Conservation (phyloP, 495 filamentous ascomycete species). For the Viridothelium virens region DNA sequence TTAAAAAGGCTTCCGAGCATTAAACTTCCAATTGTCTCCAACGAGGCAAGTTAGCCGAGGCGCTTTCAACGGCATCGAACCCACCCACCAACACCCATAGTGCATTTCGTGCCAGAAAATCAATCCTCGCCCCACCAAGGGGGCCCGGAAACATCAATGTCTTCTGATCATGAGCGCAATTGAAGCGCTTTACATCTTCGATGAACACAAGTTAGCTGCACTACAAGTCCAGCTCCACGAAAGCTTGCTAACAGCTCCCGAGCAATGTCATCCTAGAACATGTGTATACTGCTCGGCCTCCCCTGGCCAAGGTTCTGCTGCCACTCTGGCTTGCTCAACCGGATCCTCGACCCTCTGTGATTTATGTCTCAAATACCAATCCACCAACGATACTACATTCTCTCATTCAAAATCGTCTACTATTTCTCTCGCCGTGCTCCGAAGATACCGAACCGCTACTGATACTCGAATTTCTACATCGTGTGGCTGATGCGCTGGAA, state of each 20-base stretch:
- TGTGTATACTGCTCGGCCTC: slow-evolving; percentile 64
- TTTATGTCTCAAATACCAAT: slow-evolving; percentile 70
- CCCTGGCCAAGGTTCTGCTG: slow-evolving; percentile 66
- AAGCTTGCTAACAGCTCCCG: slow-evolving; percentile 16
- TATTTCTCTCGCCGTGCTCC: slow-evolving; percentile 77
- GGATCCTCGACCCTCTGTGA: slow-evolving; percentile 71
- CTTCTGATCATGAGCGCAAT: slow-evolving; percentile 52
- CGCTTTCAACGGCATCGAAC: not conserved
- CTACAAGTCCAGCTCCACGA: slow-evolving; percentile 3
- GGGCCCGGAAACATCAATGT: not conserved
- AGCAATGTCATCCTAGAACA: slow-evolving; percentile 61
- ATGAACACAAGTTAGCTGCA: slow-evolving; percentile 72
- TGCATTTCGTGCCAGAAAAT: not conserved
- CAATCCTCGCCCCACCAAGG: not conserved
- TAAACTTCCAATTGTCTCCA: too few species aligned
- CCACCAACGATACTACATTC: slow-evolving; percentile 90
- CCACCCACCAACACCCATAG: not conserved
- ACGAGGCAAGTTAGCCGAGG: not conserved
- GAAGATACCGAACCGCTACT: slow-evolving; percentile 86
- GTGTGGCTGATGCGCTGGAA: slow-evolving; percentile 86
- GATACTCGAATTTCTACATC: slow-evolving; percentile 91
- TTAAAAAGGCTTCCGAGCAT: too few species aligned
- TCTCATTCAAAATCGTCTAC: slow-evolving; percentile 72
- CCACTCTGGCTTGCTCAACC: slow-evolving; percentile 83
- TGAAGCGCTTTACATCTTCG: slow-evolving; percentile 92